Conservation (phyloP, 129 eudicot species). For the Lactuca sativa region DNA sequence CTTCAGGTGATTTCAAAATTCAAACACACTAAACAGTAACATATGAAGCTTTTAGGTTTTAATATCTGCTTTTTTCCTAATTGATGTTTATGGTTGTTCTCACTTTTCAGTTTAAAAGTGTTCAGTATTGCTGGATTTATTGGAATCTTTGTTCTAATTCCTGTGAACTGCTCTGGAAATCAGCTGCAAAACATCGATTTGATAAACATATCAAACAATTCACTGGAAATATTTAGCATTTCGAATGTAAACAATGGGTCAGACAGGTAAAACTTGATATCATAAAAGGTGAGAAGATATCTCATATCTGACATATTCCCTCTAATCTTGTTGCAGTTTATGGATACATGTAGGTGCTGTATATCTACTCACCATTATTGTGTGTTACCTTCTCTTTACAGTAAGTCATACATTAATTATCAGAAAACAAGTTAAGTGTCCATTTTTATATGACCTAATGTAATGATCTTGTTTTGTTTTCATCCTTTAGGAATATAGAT, state of each 20-base stretch:
- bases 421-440: no score
- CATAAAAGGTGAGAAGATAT: conserved; percentile 10
- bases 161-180: conserved; percentile 61
- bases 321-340: conserved; percentile 48
- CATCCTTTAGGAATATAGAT: conserved; percentile 51
- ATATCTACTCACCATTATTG: conserved; percentile 45
- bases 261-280: conserved; percentile 40
- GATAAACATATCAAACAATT: conserved; percentile 41
- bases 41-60: neutral
- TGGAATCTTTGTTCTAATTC: conserved; percentile 64
- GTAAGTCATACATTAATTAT: conserved; percentile 35
- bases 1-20: conserved; percentile 52
- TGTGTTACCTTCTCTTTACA: conserved; percentile 56
- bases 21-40: neutral
- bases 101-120: conserved; percentile 65
- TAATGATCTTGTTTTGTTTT: conserved; percentile 9
- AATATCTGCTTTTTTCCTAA: neutral
- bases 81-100: conserved; percentile 13
- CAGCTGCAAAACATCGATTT: conserved; percentile 49
- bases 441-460: neutral
- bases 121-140: conserved; percentile 55
- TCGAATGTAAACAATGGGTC: conserved; percentile 72
- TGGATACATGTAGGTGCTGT: conserved; percentile 68
- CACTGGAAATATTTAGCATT: conserved; percentile 66
- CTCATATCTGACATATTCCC: conserved; percentile 15